Conservation (phyloP, 768 basidiomycete genomes). For the Pleurotus ostreatus region DNA sequence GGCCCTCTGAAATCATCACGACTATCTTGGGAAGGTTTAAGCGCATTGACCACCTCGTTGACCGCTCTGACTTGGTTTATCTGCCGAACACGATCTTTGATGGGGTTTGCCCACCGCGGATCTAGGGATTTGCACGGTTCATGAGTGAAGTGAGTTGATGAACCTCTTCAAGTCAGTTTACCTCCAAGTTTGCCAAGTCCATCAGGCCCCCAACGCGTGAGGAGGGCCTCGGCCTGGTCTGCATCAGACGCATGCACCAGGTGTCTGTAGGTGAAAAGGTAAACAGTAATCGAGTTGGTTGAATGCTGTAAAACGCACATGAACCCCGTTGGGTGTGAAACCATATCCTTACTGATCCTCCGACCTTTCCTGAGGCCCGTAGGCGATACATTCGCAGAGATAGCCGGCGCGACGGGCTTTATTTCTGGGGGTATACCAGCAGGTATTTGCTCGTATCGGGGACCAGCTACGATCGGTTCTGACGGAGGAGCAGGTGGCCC, state of each 20-base stretch:
- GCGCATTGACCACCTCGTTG: slow-evolving; percentile 71
- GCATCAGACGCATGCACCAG: slow-evolving; percentile 89
- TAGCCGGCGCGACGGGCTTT: not conserved
- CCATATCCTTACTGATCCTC: slow-evolving; percentile 84
- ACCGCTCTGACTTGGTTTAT: slow-evolving; percentile 67
- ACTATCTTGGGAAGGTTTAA: slow-evolving; percentile 52
- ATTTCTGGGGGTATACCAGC: slow-evolving; percentile 25
- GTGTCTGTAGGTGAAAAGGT: slow-evolving; percentile 50
- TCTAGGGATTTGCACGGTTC: slow-evolving; percentile 41
- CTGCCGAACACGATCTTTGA: slow-evolving; percentile 72
- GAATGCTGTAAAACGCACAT: slow-evolving; percentile 52
- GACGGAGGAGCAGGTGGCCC: slow-evolving; percentile 32
- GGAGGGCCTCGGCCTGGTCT: slow-evolving; percentile 82
- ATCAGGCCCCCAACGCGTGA: slow-evolving; percentile 86
- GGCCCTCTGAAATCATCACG: slow-evolving; percentile 43
- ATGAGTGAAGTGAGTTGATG: slow-evolving; percentile 17
- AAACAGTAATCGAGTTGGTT: slow-evolving; percentile 10
- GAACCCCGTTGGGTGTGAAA: slow-evolving; percentile 78
- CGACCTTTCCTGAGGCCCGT: slow-evolving; percentile 46
- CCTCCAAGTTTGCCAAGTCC: slow-evolving; percentile 86
- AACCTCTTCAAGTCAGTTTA: slow-evolving; percentile 30
- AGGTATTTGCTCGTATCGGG: slow-evolving; percentile 61
- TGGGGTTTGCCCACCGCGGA: slow-evolving; percentile 85
- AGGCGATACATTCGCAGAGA: slow-evolving; percentile 11
- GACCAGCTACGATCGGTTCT: slow-evolving; percentile 53